Evolutionary conservation across 2,329 filamentous ascomycete species (phyloP).

Genomic region (Fusarium vanettenii): DNA sequence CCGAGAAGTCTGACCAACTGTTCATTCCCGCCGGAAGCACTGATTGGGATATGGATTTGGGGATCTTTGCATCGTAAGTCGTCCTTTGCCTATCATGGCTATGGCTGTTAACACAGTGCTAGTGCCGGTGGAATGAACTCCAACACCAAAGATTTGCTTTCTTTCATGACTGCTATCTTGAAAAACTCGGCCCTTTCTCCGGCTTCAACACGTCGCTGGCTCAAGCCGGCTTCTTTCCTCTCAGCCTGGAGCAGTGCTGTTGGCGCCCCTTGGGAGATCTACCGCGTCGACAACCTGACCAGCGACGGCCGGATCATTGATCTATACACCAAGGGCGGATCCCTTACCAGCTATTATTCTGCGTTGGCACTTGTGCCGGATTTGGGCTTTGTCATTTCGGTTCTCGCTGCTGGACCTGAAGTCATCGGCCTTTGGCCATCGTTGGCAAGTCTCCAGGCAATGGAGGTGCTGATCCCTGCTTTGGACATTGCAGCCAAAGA

Average conservation of each 20-base stretch:
- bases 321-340: neutral
- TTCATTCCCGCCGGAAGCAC: neutral
- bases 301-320: neutral
- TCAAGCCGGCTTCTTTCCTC: neutral
- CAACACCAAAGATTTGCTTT: neutral
- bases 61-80: neutral
- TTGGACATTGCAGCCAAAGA: neutral
- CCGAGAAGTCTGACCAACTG: neutral
- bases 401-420: constrained; percentile 5
- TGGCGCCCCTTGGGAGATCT: constrained; percentile 11
- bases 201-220: neutral
- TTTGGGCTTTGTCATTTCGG: neutral
- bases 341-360: neutral
- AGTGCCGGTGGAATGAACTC: constrained; percentile 7
- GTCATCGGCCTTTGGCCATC: neutral
- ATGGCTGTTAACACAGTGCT: neutral
- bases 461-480: neutral
- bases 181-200: neutral
- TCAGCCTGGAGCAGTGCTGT: neutral
- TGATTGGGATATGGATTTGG: constrained; percentile 3
- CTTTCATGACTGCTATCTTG: neutral
- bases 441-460: neutral
- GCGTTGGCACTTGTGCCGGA: neutral
- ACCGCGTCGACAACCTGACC: constrained; percentile 8
- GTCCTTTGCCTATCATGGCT: rapidly evolving